Evolutionary conservation across 352 stramenopile species (phyloP), one percentile per base, ranked within the genome.

Genomic region (Globisporangium cylindrosporum): DNA sequence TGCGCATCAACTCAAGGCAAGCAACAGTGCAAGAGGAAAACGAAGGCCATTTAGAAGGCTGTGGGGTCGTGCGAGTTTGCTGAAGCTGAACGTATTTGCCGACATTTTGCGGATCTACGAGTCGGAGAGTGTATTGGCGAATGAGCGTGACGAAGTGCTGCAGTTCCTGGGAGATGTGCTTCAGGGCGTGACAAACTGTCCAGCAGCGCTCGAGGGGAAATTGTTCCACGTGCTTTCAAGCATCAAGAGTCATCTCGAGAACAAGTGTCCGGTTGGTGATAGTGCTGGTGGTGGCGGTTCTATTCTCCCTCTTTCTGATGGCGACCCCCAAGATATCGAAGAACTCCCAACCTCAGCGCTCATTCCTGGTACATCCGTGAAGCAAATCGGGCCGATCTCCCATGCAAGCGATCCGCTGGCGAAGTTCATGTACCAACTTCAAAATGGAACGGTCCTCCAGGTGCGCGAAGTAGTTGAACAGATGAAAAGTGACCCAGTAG

Each of bases 101-200:
- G 63, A 86, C 43, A 67, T 86, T 53, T 62, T 88, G 4, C 62
- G 72, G 5, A 72, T 71, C 12, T 86, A 80, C 20, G 72, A 64
- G 20, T 73, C 22, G 22, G 32, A 70, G 32, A 43, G 57, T 10
- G 66, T 70, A 2, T 14, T 88, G 3, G 20, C 15, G 15, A 25
- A 73, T 60, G 78, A 84, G 59, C 63, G 57, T 2, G 67, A 54
- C 24, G 71, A 74, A 41, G 62, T 70, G 4, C 63, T 86, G 24
- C 3, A 36, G 15, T 84, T 79, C 60, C 46, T 73, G 27, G 62
- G 60, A 1, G 67, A 84, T 25, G 65, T 82, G 25, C 63, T 88
- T 20, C 76, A 88, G 66, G 73, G 70, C 48, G 62, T 57, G n/a
- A 64, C 64, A 8, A 75, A 71, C 22, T 86, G 71, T 46, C 74